phyloP scores from a whole-genome alignment of 1,284 basidiomycete species.

The Ceratobasidium sp. region DNA sequence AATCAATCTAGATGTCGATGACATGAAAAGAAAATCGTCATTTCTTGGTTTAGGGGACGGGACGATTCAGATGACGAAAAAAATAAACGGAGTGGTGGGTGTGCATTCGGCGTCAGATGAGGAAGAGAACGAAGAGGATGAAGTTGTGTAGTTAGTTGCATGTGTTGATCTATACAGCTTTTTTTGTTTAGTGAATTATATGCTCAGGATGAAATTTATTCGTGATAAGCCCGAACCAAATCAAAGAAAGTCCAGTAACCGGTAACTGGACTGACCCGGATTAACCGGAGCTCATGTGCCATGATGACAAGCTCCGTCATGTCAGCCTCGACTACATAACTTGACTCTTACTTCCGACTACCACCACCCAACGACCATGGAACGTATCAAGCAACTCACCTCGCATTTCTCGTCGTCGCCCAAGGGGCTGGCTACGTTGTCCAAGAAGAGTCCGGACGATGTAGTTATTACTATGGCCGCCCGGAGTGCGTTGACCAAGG shows the following conservation, averaged over 20 bases:
- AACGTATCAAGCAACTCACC: constrained; percentile 72
- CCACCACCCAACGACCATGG: constrained; percentile 34
- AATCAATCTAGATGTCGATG: constrained; percentile 1
- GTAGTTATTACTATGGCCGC: constrained; percentile 89
- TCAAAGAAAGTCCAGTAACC: neutral
- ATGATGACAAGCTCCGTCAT: constrained; percentile 37
- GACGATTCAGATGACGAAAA: constrained; percentile 26
- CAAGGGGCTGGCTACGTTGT: constrained; percentile 60
- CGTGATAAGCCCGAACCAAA: neutral
- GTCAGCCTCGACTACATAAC: constrained; percentile 23
- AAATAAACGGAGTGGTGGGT: constrained; percentile 25
- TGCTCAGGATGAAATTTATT: neutral
- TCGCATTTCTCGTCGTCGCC: constrained; percentile 63
- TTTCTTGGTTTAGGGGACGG: constrained; percentile 18
- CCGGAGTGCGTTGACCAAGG: constrained; percentile 79
- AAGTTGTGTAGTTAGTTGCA: constrained; percentile 1
- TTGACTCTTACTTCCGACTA: neutral
- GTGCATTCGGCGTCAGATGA: constrained; percentile 40
- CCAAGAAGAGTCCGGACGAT: constrained; percentile 72
- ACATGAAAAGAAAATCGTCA: constrained; percentile 27
- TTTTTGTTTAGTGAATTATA: constrained; percentile 8
- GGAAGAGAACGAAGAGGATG: constrained; percentile 31
- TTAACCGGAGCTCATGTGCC: neutral
- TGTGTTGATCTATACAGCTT: constrained; percentile 5
- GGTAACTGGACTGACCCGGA: constrained; percentile 23